Evolutionary conservation across 768 basidiomycete genomes (phyloP).

Genomic region (Hericium coralloides): DNA sequence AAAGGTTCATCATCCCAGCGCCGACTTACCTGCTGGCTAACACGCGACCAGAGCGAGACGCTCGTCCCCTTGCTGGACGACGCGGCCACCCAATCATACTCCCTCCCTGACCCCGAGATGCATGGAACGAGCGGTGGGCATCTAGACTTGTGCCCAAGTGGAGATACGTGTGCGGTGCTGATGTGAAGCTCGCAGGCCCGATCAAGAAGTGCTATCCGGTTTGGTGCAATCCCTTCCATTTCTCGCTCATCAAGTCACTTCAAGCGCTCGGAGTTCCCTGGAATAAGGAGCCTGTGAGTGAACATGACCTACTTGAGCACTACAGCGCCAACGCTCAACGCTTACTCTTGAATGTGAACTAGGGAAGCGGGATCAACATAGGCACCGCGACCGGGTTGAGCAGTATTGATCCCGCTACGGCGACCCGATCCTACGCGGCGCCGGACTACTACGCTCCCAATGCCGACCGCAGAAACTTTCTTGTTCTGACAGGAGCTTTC

Average conservation of each 20-base stretch:
- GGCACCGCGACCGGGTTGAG: no score
- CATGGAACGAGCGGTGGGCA: conserved; percentile 8
- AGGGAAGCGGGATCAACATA: no score
- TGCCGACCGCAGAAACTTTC: no score
- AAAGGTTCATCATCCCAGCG: no score
- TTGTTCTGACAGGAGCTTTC: background rate
- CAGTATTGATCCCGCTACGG: no score
- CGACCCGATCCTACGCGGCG: no score
- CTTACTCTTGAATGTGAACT: no score
- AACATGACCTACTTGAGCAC: no score
- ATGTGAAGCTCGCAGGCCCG: conserved; percentile 6
- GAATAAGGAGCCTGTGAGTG: conserved; percentile 10
- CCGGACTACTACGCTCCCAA: no score
- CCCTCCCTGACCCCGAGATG: background rate
- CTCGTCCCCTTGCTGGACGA: conserved; percentile 1
- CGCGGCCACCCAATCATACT: background rate
- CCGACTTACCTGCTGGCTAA: no score
- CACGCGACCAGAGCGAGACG: conserved; percentile 11
- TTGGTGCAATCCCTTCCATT: conserved; percentile 5
- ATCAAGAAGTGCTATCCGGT: conserved; percentile 12
- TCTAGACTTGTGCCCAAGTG: background rate
- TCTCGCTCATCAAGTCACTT: background rate
- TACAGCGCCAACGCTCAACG: no score
- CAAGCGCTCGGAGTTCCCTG: conserved; percentile 10
- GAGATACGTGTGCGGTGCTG: no score